Conservation (phyloP, 345 rosid species). For the Euclidium syriacum region DNA sequence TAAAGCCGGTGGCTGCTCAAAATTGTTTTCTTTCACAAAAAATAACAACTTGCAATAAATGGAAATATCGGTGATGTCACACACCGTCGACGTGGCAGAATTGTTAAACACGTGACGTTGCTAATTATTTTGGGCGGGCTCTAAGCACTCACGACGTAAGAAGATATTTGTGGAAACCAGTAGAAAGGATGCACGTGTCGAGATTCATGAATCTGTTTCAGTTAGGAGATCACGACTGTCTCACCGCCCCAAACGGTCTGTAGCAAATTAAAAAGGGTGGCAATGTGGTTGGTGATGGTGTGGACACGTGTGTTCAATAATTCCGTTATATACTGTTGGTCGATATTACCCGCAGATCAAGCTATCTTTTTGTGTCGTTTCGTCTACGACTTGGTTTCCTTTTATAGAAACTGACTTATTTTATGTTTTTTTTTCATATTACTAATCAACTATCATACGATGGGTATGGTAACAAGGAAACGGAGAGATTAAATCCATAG, state of each 20-base stretch:
- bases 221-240: slow-evolving; percentile 26
- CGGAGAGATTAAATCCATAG: neutral
- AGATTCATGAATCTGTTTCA: slow-evolving; percentile 19
- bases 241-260: slow-evolving; percentile 32
- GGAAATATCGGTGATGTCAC: slow-evolving; percentile 2
- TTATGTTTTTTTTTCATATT: neutral
- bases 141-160: neutral
- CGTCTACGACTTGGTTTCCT: slow-evolving; percentile 27
- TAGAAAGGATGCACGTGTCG: neutral
- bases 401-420: slow-evolving; percentile 1
- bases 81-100: slow-evolving; percentile 9
- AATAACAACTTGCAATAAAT: neutral
- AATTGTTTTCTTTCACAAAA: neutral
- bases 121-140: neutral
- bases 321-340: slow-evolving; percentile 2
- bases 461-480: neutral
- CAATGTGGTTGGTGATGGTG: slow-evolving; percentile 14
- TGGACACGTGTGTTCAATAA: slow-evolving; percentile 23
- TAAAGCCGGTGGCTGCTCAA: too few species aligned
- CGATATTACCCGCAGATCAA: neutral
- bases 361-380: slow-evolving; percentile 8
- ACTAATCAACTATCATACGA: neutral
- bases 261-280: neutral
- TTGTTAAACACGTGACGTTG: slow-evolving; percentile 11
- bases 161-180: slow-evolving; percentile 18